Evolutionary conservation across 768 basidiomycete genomes (phyloP), one percentile per base, ranked within the genome.

Genomic region (Suillus luteus): DNA sequence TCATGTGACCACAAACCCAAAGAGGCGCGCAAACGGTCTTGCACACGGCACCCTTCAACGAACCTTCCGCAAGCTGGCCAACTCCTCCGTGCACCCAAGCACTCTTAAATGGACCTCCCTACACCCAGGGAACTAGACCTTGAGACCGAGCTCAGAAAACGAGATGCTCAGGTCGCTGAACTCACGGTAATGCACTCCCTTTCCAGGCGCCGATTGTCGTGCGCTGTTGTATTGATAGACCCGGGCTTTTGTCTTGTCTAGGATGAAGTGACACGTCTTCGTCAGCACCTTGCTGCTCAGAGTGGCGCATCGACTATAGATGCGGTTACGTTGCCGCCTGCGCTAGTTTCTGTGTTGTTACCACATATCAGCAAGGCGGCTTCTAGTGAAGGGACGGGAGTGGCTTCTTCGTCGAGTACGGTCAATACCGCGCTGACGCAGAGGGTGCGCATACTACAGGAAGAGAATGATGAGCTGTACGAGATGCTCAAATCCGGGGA

Each of bases 381-480:
- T 17, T 67, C 74, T 62, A 67, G 66, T 33, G 68, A 73, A 68
- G 66, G 68, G 55, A 64, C 73, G 63, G 66, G 71, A 57, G 66
- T 76, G 38, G 74, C 78, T 27, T 80, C 80, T 31, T 65, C 68
- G 58, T 78, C 82, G 12, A 84, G 81, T 66, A 89, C 89, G 1
- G 88, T 91, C 38, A 78, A 85, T 44, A 80, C 86, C n/a, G 92
- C 92, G 0, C 81, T 95, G 63, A 89, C 85, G 0, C 92, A 93
- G 70, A 82, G 91, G 55, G 83, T 85, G 33, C 85, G 85, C 55
- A 75, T 88, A 19, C 78, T 95, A 11, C 93, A 95, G 72, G 89
- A 93, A 62, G 93, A 95, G 75, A 95, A 95, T 64, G 92, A 95
- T 67, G 93, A 95, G 66, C 74, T 95, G 19, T 95, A 94, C 72